These are phyloP conservation scores for Daldinia childiae DNA, from an alignment of 495 filamentous ascomycete species.

Conservation along the genomic window DNA sequence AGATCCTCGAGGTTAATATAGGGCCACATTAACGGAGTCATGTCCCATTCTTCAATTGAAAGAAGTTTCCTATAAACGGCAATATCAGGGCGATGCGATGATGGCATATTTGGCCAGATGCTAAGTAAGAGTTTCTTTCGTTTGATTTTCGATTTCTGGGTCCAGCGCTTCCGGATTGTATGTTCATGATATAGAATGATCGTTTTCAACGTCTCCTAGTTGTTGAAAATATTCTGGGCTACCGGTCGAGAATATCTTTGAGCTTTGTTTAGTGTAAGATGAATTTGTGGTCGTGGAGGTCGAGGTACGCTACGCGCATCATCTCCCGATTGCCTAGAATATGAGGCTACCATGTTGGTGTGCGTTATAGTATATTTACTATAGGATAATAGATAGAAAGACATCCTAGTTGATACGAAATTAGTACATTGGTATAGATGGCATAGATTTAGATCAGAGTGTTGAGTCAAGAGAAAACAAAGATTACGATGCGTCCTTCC, in stretches of 20 bases:
- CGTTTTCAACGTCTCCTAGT: conserved; percentile 11
- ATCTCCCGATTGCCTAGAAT: too few relatives aligned
- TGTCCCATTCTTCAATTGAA: conserved; percentile 7
- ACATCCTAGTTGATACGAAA: too few relatives aligned
- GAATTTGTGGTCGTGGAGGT: background rate
- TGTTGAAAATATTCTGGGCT: conserved; percentile 8
- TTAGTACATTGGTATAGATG: too few relatives aligned
- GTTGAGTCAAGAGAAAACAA: background rate
- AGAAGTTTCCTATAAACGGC: background rate
- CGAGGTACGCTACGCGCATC: too few relatives aligned
- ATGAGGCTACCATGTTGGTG: too few relatives aligned
- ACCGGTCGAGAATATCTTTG: background rate
- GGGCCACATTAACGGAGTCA: conserved; percentile 47
- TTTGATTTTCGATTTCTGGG: conserved; percentile 15
- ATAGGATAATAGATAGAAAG: too few relatives aligned
- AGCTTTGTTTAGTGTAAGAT: background rate
- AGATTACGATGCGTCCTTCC: background rate
- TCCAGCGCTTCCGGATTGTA: conserved; percentile 28
- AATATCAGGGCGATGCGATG: conserved; percentile 29
- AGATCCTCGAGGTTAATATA: conserved; percentile 63
- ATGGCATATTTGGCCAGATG: conserved; percentile 19
- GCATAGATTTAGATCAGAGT: too few relatives aligned
- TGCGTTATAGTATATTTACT: too few relatives aligned
- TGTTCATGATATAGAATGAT: conserved; percentile 8
- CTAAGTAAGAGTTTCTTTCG: conserved; percentile 21